Percentiles rank a stretch among this genome's conserved stretches.
These are phyloP conservation scores for Gnetum montanum DNA, from an alignment of 75 land plant genomes.

Conservation along the genomic window DNA sequence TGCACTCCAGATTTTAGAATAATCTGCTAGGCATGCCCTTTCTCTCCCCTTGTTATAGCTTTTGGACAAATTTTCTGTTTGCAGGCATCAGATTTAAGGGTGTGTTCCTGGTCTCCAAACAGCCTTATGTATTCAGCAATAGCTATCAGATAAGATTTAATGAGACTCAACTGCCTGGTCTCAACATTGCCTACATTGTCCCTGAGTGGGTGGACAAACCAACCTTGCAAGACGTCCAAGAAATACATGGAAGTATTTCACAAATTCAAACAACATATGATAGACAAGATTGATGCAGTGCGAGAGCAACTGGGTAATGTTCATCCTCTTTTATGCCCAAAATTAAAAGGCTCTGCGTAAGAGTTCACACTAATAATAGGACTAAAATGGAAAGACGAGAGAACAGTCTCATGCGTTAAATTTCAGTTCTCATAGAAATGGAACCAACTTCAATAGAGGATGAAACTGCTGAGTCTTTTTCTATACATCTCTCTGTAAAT, in stretches of 20 bases:
- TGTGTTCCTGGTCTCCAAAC: constrained; percentile 42
- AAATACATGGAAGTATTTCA: constrained; percentile 17
- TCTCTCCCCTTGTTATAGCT: no score
- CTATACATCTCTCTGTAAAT: neutral
- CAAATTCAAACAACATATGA: constrained; percentile 36
- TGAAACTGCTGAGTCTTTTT: neutral
- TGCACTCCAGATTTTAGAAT: no score
- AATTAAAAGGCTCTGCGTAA: constrained; percentile 30
- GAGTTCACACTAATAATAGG: no score
- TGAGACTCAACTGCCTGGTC: constrained; percentile 27
- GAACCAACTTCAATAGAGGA: neutral
- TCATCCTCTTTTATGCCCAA: constrained; percentile 54
- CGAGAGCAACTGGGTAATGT: constrained; percentile 31
- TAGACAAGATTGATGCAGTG: constrained; percentile 42
- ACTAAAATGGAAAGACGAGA: constrained; percentile 15
- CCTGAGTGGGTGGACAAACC: constrained; percentile 67
- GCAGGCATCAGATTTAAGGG: constrained; percentile 81
- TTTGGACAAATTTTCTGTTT: no score
- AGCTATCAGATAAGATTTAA: constrained; percentile 56
- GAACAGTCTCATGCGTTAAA: constrained; percentile 9
- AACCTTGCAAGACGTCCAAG: constrained; percentile 18
- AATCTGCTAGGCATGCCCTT: no score
- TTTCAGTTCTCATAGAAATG: constrained; percentile 29
- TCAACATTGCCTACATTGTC: constrained; percentile 40
- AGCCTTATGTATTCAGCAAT: constrained; percentile 60